Base-by-base conservation (phyloP, 495 filamentous ascomycete species). In the Saxophila tyrrhenica region DNA sequence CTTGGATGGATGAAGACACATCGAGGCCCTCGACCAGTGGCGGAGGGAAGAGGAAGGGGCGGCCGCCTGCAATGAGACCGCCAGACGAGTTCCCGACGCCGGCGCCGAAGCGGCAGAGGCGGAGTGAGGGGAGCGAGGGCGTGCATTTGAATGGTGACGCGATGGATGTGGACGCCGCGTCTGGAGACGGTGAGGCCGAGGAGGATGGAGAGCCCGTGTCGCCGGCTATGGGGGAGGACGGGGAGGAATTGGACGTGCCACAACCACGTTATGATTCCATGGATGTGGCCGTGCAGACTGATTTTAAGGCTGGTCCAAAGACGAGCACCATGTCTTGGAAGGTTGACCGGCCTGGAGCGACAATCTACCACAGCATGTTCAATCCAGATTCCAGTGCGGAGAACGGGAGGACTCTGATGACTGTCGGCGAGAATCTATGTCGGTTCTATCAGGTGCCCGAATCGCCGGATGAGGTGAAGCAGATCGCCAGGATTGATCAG, bases 131-230 rank as follows among this genome's bases (percentile, higher is more conserved):
- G 25, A 61, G 46, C 24, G 52, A 64, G 21, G 49, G 54, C 15
- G 53, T 52, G 52, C 52, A 58, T 42, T 16, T 48, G 10, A 66
- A 64, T 21, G 54, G 58, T 29, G 64, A 66, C 46, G 62, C 48
- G 25, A 69, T 69, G 67, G 67, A 69, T 25, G 51, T 69, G 10
- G 67, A 69, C 25, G 56, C 54, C 13, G 60, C 65, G 25, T 48
- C 55, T 3, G 62, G 55, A 2, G 65, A 42, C 9, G 64, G 55
- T 10, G 65, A 56, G 0, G 61, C 58, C 15, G 59, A 61, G 24
- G 56, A 59, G 0, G 56, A 54, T 35, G 64, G 59, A 9, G 64
- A 69, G 39, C 58, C 45, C 2, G 64, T 60, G 1, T 67, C 66
- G 8, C 60, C 65, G n/a, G 58, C 49, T 17, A 44, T 39, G 3